Percentiles rank a stretch among this genome's conserved stretches.
Evolutionary conservation across 75 land plant genomes (phyloP).

Genomic region (Chamaecyparis obtusa): DNA sequence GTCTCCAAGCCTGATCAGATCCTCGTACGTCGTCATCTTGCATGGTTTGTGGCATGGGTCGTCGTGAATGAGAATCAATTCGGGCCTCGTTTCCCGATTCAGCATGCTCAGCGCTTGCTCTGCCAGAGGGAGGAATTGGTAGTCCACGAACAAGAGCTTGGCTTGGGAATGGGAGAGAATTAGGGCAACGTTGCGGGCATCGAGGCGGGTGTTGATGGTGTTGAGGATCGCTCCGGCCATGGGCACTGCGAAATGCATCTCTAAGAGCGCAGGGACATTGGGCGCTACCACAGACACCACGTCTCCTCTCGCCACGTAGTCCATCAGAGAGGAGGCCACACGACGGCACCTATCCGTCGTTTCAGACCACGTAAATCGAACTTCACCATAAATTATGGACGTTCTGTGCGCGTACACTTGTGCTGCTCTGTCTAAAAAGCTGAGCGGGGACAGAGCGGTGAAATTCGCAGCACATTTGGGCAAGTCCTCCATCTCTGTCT

Average conservation of each 20-base stretch:
- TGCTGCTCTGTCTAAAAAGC: conserved; percentile 34
- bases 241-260: conserved; percentile 45
- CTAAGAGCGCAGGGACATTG: conserved; percentile 40
- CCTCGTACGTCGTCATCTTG: conserved; percentile 27
- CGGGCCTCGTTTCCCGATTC: neutral
- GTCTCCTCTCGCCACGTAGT: conserved; percentile 11
- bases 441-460: conserved; percentile 35
- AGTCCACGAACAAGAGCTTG: conserved; percentile 36
- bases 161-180: conserved; percentile 33
- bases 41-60: neutral
- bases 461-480: conserved; percentile 29
- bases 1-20: conserved; percentile 30
- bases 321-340: conserved; percentile 24
- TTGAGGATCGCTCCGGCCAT: conserved; percentile 51
- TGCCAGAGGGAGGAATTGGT: conserved; percentile 24
- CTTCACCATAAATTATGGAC: conserved; percentile 30
- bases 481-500: conserved; percentile 23
- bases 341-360: conserved; percentile 40
- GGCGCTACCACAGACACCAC: conserved; percentile 45
- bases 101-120: conserved; percentile 17
- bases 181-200: conserved; percentile 28
- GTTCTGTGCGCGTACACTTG: conserved; percentile 17
- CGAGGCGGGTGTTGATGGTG: conserved; percentile 47
- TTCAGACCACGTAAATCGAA: conserved; percentile 33
- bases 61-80: neutral